A percentile compares a stretch with the other conserved stretches of the same genome.
These are phyloP conservation scores for Dendrocalamus sinicus DNA, from an alignment of 176 grass and related monocot genomes.

Conservation along the genomic window DNA sequence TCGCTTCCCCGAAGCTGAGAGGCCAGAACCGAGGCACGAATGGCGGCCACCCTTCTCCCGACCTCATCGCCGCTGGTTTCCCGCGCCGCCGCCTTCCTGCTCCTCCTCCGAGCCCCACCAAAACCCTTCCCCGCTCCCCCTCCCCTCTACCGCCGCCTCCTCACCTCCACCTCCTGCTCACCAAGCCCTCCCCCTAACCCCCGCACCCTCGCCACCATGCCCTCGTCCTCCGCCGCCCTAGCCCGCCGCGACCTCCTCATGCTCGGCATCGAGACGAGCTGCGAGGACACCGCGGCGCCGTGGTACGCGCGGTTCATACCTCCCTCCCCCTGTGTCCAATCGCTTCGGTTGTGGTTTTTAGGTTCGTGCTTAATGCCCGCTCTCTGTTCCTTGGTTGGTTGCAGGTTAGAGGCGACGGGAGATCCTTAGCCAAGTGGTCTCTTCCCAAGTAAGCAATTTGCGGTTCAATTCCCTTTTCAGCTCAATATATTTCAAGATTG, in stretches of 20 bases:
- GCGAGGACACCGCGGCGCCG: conserved; percentile 83
- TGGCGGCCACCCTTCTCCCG: conserved; percentile 65
- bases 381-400: conserved; percentile 26
- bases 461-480: not conserved
- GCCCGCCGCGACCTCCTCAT: conserved; percentile 57
- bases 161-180: not conserved
- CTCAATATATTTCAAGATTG: too few species aligned
- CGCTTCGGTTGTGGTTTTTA: not conserved
- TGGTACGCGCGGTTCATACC: conserved; percentile 46
- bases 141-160: conserved; percentile 19
- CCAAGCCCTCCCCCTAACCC: not conserved
- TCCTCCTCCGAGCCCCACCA: conserved; percentile 28
- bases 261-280: conserved; percentile 96
- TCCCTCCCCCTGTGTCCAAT: not conserved
- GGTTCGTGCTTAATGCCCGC: conserved; percentile 15
- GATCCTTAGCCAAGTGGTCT: conserved; percentile 89
- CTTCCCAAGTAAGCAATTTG: conserved; percentile 69
- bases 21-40: conserved; percentile 36
- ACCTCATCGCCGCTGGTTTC: conserved; percentile 55
- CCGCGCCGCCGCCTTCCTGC: conserved; percentile 46
- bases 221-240: not conserved
- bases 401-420: conserved; percentile 80
- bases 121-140: not conserved
- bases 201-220: conserved; percentile 34
- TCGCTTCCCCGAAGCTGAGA: not conserved